Percentiles rank a stretch among this genome's conserved stretches.
Evolutionary conservation across 2,329 filamentous ascomycete genomes (phyloP).

Genomic region (Cladosporium sp.): DNA sequence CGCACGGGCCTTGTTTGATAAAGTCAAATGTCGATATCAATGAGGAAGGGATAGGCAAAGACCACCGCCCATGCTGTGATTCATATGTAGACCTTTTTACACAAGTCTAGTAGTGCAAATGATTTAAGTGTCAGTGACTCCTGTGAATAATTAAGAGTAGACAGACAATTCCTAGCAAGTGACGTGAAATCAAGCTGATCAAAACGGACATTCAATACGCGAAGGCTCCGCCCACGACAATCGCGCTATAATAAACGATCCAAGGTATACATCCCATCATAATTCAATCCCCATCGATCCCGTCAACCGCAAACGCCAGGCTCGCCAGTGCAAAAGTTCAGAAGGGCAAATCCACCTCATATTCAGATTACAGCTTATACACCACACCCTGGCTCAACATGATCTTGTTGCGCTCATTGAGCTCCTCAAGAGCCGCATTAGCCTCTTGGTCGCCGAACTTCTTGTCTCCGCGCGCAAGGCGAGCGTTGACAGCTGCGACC

Average conservation of each 20-base stretch:
- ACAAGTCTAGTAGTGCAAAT: too few species aligned
- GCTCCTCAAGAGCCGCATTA: constrained; percentile 70
- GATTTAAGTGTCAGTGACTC: not conserved
- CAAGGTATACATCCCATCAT: constrained; percentile 5
- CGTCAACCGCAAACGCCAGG: not conserved
- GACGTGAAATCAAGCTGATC: not conserved
- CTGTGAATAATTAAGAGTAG: not conserved
- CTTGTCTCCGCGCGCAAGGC: constrained; percentile 58
- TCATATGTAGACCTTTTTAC: not conserved
- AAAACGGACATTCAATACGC: not conserved
- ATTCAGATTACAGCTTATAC: constrained; percentile 46
- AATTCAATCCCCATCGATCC: not conserved
- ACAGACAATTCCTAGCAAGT: not conserved
- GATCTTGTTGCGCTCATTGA: constrained; percentile 84
- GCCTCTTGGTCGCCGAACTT: constrained; percentile 73
- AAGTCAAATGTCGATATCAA: not conserved
- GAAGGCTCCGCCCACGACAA: not conserved
- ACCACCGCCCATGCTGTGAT: not conserved
- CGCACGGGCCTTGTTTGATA: constrained; percentile 1
- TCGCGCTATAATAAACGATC: not conserved
- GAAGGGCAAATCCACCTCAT: not conserved
- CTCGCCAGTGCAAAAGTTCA: not conserved
- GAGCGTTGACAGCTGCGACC: constrained; percentile 75
- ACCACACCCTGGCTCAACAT: constrained; percentile 64
- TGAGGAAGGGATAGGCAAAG: not conserved